Evolutionary conservation across 192 early-diverging fungal species (phyloP), one percentile per base, ranked within the genome.

Genomic region (Entomortierella lignicola): DNA sequence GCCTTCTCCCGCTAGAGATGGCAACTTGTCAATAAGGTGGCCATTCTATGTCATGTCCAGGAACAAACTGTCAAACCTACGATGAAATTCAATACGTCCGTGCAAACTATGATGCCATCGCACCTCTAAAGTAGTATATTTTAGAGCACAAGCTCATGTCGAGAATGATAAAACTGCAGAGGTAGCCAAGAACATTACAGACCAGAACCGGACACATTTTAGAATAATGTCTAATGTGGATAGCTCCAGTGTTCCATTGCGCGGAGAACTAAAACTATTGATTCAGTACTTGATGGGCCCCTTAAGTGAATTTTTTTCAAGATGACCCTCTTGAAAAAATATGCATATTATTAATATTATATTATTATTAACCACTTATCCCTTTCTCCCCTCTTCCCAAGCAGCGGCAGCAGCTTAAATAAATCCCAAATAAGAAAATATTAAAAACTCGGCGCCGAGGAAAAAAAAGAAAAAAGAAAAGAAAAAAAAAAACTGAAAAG

Each of bases 1-100:
- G 97, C 11, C 96, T 96, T 50, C 77, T 98, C 56, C 88, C 98
- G 26, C 87, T 98, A 83, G 96, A 99, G 88, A 90, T 97, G 89
- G 91, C 92, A 70, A 99, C 97, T 29, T 99, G 98, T 88, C 95
- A 96, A 58, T 99, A 99, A 85, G 97, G 96, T 83, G 97, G 97
- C 60, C 97, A 99, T 94, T 99, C 97, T 71, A 98, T 99, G 97
- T 99, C 96, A 62, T 96, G 98, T 85, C 97, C 96, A 23, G 97
- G 97, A 70, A 99, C 96, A 83, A 97, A 94, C 42, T 99, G 98
- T 92, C 93, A 96, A 70, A 96, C 96, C 62, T 94, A 96, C 83
- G 97, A 99, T 86, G 96, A 99, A 89, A 95, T 98, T 69, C 94
- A 97, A 85, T 90, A 99, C 83, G 98, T 99, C 96, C 91, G 96